Evolutionary conservation across 148 eudicot genomes (phyloP), one percentile per base, ranked within the genome.

Genomic region (Polygonum maritimum): DNA sequence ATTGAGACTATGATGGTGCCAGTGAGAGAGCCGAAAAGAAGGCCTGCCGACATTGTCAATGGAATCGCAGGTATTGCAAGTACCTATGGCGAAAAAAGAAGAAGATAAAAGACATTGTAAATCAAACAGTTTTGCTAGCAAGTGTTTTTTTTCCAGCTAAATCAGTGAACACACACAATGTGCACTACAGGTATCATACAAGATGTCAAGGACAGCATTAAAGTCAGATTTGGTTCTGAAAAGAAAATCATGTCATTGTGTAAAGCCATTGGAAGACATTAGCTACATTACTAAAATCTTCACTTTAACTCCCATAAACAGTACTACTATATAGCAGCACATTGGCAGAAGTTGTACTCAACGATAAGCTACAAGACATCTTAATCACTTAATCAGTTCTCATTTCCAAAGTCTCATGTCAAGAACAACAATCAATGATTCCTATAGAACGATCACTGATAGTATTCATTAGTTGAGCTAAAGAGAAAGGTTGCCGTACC

Each of bases 41-140:
- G 93, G 75, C 99, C 99, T 57, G 99, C 99, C 75, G 99, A 92
- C 97, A 96, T 87, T 38, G 99, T 96, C 90, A 96, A 82, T 31
- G 99, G 99, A 77, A 96, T 82, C 63, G 99, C 99, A 67, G 99
- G 99, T 83, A 96, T 86, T 78, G 99, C 99, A 84, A 96, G 96
- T 73, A 96, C 87, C 99, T 90, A 70, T 69, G 78, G 44, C 0
- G 9, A 83, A 38, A 40, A 76, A 36, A n/a, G n/a, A n/a, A n/a
- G n/a, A 41, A 73, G 21, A 69, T 4, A 26, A 58, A 11, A 15
- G 14, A 72, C 7, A 40, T 71, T 26, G 41, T 6, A 40, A 71
- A 41, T n/a, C 48, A 18, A 0, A 21, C n/a, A n/a, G n/a, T n/a
- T n/a, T n/a, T n/a, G n/a, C n/a, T n/a, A n/a, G n/a, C n/a, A n/a